Evolutionary conservation across 176 grass and related monocot species (phyloP).

Genomic region (Luzula sylvatica): DNA sequence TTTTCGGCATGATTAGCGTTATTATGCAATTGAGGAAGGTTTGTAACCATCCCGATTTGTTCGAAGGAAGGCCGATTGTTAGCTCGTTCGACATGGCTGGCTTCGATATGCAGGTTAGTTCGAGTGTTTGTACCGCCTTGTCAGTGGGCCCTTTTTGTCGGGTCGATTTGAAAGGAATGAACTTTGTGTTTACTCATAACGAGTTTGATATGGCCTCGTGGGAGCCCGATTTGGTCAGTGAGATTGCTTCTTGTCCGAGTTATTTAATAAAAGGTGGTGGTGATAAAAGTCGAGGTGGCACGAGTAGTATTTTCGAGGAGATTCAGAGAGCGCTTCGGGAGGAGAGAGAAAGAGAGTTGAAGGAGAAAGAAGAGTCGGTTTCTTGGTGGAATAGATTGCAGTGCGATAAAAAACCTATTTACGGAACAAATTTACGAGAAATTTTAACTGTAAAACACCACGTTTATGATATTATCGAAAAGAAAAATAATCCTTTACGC

Average conservation of each 20-base stretch:
- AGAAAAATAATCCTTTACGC: slow-evolving; percentile 68
- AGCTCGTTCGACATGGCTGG: slow-evolving; percentile 98
- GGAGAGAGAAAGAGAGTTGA: slow-evolving; percentile 67
- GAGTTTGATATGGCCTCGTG: slow-evolving; percentile 82
- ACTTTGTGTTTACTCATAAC: slow-evolving; percentile 81
- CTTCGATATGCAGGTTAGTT: slow-evolving; percentile 65
- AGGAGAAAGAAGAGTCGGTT: slow-evolving; percentile 65
- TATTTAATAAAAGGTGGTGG: neutral
- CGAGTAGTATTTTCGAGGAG: slow-evolving; percentile 79
- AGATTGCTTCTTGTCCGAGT: slow-evolving; percentile 30
- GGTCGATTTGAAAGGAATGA: slow-evolving; percentile 62
- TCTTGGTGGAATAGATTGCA: slow-evolving; percentile 92
- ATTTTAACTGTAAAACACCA: slow-evolving; percentile 73
- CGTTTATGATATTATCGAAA: slow-evolving; percentile 51
- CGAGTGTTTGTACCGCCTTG: slow-evolving; percentile 60
- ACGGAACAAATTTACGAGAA: slow-evolving; percentile 64
- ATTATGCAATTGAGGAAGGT: slow-evolving; percentile 99
- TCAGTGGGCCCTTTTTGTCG: slow-evolving; percentile 53
- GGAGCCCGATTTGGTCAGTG: slow-evolving; percentile 48
- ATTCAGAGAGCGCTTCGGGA: slow-evolving; percentile 69
- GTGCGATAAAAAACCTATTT: slow-evolving; percentile 72
- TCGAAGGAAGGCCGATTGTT: slow-evolving; percentile 95
- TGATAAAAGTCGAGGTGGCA: slow-evolving; percentile 9
- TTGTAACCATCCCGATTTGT: slow-evolving; percentile 99
- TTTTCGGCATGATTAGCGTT: slow-evolving; percentile 99